Base-by-base conservation (phyloP, 208 protist genomes). In the Zelonia costaricensis region DNA sequence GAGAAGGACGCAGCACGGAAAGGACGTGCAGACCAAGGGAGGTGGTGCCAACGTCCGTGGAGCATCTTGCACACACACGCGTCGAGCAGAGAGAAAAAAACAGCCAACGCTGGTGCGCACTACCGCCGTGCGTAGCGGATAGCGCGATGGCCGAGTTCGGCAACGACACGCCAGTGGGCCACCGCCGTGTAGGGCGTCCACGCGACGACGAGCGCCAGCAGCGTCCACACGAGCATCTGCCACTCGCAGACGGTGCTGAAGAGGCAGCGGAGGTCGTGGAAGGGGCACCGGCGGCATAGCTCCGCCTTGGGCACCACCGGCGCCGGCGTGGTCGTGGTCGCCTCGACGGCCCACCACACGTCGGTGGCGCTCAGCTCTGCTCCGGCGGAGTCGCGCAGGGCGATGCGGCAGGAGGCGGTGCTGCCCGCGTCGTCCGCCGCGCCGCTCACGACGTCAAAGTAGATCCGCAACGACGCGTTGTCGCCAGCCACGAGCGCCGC, bases 311-410 rank as follows among this genome's bases (percentile, higher is more conserved):
- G 23, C 9, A 44, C 23, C 2, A 5, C 33, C 15, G 55, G 33
- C 10, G 44, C 40, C 10, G 61, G 38, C 6, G 69, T 54, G 23
- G 59, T 49, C 4, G 54, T 42, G 12, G 35, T 57, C 27, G n/a
- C 23, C 27, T 33, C 47, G 5, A 61, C 30, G 9, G 18, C 46
- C 58, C 69, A 67, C 1, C 5, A 28, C 7, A 60, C 52, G 35
- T 23, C 13, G 18, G 39, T 23, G 6, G 64, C 74, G 58, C 68
- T 66, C 27, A 83, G 45, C 30, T 64, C 49, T 31, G 20, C 53
- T 15, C 69, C 58, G 28, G 40, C 46, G 1, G 78, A 46, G 54
- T 91, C 64, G 39, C 44, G 59, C 43, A 91, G 54, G 23, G 28
- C 25, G 20, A 80, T 56, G 44, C 28, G 56, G 67, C 84, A 91